A percentile compares a stretch with the other conserved stretches of the same genome.
Evolutionary conservation across 371 early-diverging fungal genomes (phyloP).

Genomic region (Nosema muscidifuracis): DNA sequence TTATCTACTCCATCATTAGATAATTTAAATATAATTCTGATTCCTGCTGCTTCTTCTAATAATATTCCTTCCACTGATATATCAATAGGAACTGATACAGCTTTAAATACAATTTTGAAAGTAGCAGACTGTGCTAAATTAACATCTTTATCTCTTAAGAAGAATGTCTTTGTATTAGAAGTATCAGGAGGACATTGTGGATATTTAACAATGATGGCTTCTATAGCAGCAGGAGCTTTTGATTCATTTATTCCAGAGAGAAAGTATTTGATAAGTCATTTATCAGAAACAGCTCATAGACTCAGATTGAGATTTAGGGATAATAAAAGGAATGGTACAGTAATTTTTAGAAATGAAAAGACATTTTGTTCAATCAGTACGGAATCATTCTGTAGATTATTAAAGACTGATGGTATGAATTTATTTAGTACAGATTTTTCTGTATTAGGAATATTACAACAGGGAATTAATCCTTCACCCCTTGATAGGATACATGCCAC

Average conservation of each 20-base stretch:
- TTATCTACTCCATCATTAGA: neutral
- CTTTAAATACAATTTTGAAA: constrained; percentile 83
- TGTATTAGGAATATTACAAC: constrained; percentile 87
- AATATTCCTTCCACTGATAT: constrained; percentile 94
- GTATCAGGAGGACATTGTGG: constrained; percentile 92
- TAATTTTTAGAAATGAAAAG: constrained; percentile 53
- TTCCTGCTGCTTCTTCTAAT: constrained; percentile 91
- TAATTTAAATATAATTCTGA: constrained; percentile 72
- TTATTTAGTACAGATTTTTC: constrained; percentile 82
- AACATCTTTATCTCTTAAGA: constrained; percentile 76
- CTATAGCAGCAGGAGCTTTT: constrained; percentile 79
- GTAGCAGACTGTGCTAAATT: constrained; percentile 84
- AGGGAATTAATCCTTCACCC: constrained; percentile 86
- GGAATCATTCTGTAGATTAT: constrained; percentile 74
- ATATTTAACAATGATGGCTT: constrained; percentile 80
- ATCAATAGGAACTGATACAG: constrained; percentile 89
- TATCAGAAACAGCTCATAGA: constrained; percentile 49
- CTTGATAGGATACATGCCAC: constrained; percentile 85
- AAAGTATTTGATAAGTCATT: constrained; percentile 48
- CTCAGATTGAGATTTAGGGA: constrained; percentile 47
- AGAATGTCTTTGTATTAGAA: constrained; percentile 89
- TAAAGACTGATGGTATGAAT: constrained; percentile 79
- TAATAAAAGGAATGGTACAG: constrained; percentile 23
- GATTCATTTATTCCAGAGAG: constrained; percentile 76
- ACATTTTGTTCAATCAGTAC: constrained; percentile 64